Evolutionary conservation across 805 yeast species (phyloP).

Genomic region (Yamadazyma akitaensis): DNA sequence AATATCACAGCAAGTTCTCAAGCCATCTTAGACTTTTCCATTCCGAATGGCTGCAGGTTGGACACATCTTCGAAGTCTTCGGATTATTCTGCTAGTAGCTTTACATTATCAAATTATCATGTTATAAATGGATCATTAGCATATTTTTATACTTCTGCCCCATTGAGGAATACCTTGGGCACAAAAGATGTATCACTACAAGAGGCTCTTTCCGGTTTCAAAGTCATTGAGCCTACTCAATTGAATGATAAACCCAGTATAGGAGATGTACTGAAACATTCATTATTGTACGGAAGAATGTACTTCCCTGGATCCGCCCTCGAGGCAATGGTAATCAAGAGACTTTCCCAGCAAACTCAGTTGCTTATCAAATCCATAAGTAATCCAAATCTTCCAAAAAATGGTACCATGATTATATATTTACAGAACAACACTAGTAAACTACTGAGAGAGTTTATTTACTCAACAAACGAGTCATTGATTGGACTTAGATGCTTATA

Average conservation of each 20-base stretch:
- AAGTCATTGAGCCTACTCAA: slow-evolving; percentile 23
- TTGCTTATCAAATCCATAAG: slow-evolving; percentile 72
- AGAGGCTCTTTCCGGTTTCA: slow-evolving; percentile 67
- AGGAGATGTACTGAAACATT: slow-evolving; percentile 9
- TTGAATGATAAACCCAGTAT: background rate
- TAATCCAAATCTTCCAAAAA: slow-evolving; percentile 52
- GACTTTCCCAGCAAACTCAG: slow-evolving; percentile 59
- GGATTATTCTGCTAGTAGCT: slow-evolving; percentile 65
- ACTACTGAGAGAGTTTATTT: slow-evolving; percentile 68
- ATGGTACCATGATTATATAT: slow-evolving; percentile 61
- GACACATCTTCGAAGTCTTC: slow-evolving; percentile 71
- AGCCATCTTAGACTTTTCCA: slow-evolving; percentile 65
- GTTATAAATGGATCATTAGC: slow-evolving; percentile 78
- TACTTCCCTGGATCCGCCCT: slow-evolving; percentile 82
- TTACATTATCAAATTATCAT: slow-evolving; percentile 62
- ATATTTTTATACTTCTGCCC: slow-evolving; percentile 68
- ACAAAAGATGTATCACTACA: slow-evolving; percentile 57
- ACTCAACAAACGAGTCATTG: slow-evolving; percentile 79
- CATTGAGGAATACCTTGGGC: slow-evolving; percentile 49
- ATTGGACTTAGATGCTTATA: slow-evolving; percentile 79
- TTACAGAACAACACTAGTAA: slow-evolving; percentile 65
- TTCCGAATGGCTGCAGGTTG: slow-evolving; percentile 65
- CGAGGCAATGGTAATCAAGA: slow-evolving; percentile 80
- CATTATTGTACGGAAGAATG: slow-evolving; percentile 78
- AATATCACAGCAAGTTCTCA: slow-evolving; percentile 69